A percentile compares a stretch with the other conserved stretches of the same genome.
Evolutionary conservation across 345 rosid species (phyloP).

Genomic region (Schrenkiella parvula): DNA sequence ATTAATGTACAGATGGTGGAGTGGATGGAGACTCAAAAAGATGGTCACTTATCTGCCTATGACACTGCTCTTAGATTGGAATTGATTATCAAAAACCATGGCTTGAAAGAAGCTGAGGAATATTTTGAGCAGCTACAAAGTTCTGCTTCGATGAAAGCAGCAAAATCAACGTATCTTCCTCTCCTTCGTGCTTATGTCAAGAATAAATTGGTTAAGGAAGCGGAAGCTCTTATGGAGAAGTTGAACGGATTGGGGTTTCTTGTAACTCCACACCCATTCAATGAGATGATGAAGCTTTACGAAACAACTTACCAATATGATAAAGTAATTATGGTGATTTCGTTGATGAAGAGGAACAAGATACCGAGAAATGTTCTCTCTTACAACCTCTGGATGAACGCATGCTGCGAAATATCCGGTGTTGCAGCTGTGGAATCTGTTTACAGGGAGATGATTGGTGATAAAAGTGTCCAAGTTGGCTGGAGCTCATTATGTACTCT

Average conservation of each 20-base stretch:
- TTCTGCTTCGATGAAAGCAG: conserved; percentile 6
- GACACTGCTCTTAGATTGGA: conserved; percentile 45
- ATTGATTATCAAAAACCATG: conserved; percentile 39
- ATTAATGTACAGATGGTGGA: conserved; percentile 36
- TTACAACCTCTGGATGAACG: conserved; percentile 65
- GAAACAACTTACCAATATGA: conserved; percentile 33
- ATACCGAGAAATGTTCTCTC: conserved; percentile 51
- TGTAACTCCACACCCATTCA: conserved; percentile 50
- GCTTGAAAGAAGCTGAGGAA: conserved; percentile 44
- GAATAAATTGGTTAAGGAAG: conserved; percentile 36
- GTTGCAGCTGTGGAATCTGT: conserved; percentile 38
- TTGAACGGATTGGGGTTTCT: conserved; percentile 44
- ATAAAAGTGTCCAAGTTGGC: conserved; percentile 46
- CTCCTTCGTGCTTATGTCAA: conserved; percentile 53
- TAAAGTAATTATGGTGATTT: conserved; percentile 48
- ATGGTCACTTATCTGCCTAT: conserved; percentile 15
- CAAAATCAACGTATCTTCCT: conserved; percentile 43
- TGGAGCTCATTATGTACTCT: conserved; percentile 56
- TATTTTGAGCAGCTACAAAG: conserved; percentile 35
- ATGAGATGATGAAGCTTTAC: conserved; percentile 71
- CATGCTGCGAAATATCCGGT: conserved; percentile 31
- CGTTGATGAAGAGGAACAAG: conserved; percentile 49
- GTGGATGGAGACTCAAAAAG: conserved; percentile 48
- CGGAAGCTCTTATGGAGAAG: conserved; percentile 51
- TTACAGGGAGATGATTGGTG: conserved; percentile 46